phyloP scores from a whole-genome alignment of 768 basidiomycete genomes.

The Gyrodon lividus region DNA sequence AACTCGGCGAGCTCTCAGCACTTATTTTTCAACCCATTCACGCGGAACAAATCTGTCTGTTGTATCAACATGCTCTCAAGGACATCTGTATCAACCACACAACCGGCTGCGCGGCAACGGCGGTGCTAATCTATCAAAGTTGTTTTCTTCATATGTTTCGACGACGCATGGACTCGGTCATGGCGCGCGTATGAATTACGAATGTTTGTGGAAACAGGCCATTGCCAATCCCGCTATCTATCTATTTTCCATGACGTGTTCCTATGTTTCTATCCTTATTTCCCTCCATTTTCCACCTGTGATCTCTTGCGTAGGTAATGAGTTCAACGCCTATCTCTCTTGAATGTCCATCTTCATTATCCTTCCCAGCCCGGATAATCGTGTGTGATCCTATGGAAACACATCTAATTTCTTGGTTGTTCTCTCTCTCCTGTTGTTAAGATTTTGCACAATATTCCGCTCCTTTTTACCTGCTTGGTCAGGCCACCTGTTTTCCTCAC shows the following conservation, averaged over 20 bases:
- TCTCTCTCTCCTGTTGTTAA: conserved; percentile 1
- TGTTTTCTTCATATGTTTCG: conserved; percentile 28
- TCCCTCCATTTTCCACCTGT: conserved; percentile 18
- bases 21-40: conserved; percentile 23
- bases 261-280: conserved; percentile 28
- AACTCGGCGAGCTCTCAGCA: conserved; percentile 14
- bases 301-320: conserved; percentile 17
- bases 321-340: conserved; percentile 3
- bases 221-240: conserved; percentile 16
- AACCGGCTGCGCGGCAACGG: conserved; percentile 21
- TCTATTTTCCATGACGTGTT: conserved; percentile 17
- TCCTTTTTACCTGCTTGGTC: conserved; percentile 21
- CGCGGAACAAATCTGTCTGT: conserved; percentile 25
- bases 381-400: conserved; percentile 7
- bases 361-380: not conserved
- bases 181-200: conserved; percentile 26
- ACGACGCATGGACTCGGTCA: conserved; percentile 21
- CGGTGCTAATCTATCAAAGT: conserved; percentile 29
- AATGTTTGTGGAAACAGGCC: conserved; percentile 22
- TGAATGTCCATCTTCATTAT: conserved; percentile 3
- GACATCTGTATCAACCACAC: conserved; percentile 35
- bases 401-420: conserved; percentile 7
- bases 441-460: not conserved
- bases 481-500: conserved; percentile 14
- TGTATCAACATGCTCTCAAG: conserved; percentile 31